Evolutionary conservation across 2,329 filamentous ascomycete genomes (phyloP), one percentile per base, ranked within the genome.

Genomic region (Sordariomycetes sp.): DNA sequence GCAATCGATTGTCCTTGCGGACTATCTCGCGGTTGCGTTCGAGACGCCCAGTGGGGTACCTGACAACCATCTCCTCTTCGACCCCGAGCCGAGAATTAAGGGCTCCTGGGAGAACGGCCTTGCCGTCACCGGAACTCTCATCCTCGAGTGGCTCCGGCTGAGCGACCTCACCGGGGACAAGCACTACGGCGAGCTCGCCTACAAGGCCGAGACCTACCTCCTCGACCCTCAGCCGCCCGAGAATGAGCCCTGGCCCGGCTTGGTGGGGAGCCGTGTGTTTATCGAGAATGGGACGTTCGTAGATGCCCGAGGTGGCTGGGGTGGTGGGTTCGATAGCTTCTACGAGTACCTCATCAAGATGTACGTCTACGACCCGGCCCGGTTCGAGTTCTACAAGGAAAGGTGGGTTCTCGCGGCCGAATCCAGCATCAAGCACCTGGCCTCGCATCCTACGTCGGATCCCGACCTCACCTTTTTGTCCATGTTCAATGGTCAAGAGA

Each of bases 291-390:
- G 90, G 22, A 65, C 75, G 8, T 93, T 95, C 64, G 63, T 80
- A 16, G 82, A 93, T 66, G 79, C 79, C 25, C 66, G 63, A 1
- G 90, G 91, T 56, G 87, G 88, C 52, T 96, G 90, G 90, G 80
- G 82, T 46, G 89, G 87, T 55, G 87, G 88, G 7, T 81, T 80
- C 34, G 90, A 95, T 69, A 89, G 85, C 51, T 95, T 87, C 72
- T 96, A 95, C 72, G 90, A 95, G 72, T 95, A 95, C 66, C 80
- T 96, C 35, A 86, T 96, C 70, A 96, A 96, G 76, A 93, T 94
- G 88, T 95, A 86, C 65, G 71, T 93, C 58, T 95, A 95, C 69
- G 87, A 93, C 66, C 77, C 82, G 0, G 64, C 69, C 6, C 78
- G 82, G 3, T 95, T 88, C 65, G 71, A 66, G 1, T 61, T 70